Evolutionary conservation across 2,329 filamentous ascomycete species (phyloP), one percentile per base, ranked within the genome.

Genomic region (Colletotrichum agaves): DNA sequence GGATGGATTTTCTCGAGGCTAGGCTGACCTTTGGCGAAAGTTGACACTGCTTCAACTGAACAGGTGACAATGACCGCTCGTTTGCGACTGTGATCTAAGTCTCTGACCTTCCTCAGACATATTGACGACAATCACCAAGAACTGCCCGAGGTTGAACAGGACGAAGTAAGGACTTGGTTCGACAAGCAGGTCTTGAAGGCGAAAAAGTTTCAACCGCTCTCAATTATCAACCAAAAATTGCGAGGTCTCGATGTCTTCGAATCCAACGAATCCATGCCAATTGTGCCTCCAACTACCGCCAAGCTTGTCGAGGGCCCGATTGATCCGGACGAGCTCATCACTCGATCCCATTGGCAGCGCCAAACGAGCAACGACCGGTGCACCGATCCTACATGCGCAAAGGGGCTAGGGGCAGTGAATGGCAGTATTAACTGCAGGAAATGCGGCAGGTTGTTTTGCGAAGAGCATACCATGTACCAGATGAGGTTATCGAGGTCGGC

Each of bases 401-500:
- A 92, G 78, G 87, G 90, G 27, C 82, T 99, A 5, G 94, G 93
- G 0, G 86, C 91, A 3, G 86, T 92, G 6, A 94, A 92, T 74
- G 93, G 94, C 17, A 94, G 87, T 74, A 90, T 99, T 74, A 98
- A 99, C 78, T 99, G 96, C 79, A 87, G 96, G 70, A 93, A 94
- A 70, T 99, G 96, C 75, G 96, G 96, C 6, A 91, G 91, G 73
- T 82, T 99, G 44, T 99, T 98, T 77, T 99, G 96, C 79, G 96
- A 98, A 75, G 93, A 95, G 73, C 96, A 99, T 78, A 98, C 96
- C 59, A 97, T 99, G 94, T 99, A 98, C 76, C 95, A 99, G 82
- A 98, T 98, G 92, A 98, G 97, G 83, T 85, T 99, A 11, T 97
- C 94, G 8, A 86, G 94, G 61, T 91, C 94, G 33, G 96, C 96